A percentile compares a stretch with the other conserved stretches of the same genome.
Evolutionary conservation across 345 rosid species (phyloP).

Genomic region (Citrus maxima): DNA sequence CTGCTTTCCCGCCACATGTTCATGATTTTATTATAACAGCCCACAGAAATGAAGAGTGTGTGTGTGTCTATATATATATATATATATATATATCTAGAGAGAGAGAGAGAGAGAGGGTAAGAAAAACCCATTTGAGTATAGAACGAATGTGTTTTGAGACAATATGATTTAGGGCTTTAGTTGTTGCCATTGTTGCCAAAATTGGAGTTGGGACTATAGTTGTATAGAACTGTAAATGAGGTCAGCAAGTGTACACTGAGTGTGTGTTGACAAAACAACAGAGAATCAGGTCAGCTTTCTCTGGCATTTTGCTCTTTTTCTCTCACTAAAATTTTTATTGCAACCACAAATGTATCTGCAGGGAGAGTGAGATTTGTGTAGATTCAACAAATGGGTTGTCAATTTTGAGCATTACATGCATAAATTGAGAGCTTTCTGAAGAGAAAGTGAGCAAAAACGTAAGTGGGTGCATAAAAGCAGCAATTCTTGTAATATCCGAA

Average conservation of each 20-base stretch:
- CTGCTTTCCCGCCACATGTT: neutral
- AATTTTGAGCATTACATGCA: neutral
- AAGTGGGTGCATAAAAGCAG: neutral
- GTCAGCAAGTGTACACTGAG: neutral
- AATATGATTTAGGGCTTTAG: neutral
- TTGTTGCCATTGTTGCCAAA: neutral
- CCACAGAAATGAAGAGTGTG: neutral
- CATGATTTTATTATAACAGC: neutral
- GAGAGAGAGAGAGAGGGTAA: too few species aligned
- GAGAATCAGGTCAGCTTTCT: conserved; percentile 1
- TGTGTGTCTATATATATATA: too few species aligned
- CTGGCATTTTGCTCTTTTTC: neutral
- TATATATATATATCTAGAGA: too few species aligned
- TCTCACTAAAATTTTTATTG: neutral
- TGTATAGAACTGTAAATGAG: neutral
- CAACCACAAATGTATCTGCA: neutral
- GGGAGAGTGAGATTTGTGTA: neutral
- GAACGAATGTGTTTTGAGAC: neutral
- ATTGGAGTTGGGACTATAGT: neutral
- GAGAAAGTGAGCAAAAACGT: neutral
- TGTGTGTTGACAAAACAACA: neutral
- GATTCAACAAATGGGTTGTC: neutral
- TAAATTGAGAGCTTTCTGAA: neutral
- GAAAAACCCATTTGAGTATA: neutral
- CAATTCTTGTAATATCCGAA: neutral